phyloP scores from a whole-genome alignment of 2,329 filamentous ascomycete species.

The Verticillium dahliae region DNA sequence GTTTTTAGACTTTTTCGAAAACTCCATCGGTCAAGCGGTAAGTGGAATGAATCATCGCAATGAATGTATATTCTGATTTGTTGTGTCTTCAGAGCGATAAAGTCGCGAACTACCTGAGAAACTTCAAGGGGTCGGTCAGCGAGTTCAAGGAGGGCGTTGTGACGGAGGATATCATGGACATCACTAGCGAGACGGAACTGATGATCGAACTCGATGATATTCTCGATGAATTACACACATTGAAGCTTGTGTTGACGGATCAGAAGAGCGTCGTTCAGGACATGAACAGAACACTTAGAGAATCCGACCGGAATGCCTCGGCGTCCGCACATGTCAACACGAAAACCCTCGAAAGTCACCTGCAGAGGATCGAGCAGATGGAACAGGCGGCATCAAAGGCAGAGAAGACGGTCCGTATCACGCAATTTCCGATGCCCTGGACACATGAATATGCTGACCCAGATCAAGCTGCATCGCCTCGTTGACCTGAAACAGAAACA shows the following conservation, averaged over 20 bases:
- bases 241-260: constrained; percentile 5
- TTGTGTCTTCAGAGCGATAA: background rate
- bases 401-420: constrained; percentile 13
- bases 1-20: constrained; percentile 9
- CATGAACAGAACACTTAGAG: constrained; percentile 11
- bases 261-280: constrained; percentile 8
- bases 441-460: background rate
- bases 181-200: background rate
- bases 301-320: background rate
- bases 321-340: background rate
- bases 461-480: constrained; percentile 3
- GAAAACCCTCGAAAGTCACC: constrained; percentile 13
- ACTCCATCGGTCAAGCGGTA: constrained; percentile 4
- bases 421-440: background rate
- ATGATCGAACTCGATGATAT: constrained; percentile 9
- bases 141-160: constrained; percentile 16
- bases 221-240: constrained; percentile 6
- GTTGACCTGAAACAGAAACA: constrained; percentile 9
- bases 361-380: constrained; percentile 17
- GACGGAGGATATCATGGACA: constrained; percentile 16
- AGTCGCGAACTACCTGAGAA: background rate
- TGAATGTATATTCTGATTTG: constrained; percentile 7
- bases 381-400: constrained; percentile 14
- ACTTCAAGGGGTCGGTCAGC: background rate
- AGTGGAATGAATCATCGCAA: constrained; percentile 4